Base-by-base conservation (phyloP, 495 filamentous ascomycete species). In the Trichoderma gamsii region DNA sequence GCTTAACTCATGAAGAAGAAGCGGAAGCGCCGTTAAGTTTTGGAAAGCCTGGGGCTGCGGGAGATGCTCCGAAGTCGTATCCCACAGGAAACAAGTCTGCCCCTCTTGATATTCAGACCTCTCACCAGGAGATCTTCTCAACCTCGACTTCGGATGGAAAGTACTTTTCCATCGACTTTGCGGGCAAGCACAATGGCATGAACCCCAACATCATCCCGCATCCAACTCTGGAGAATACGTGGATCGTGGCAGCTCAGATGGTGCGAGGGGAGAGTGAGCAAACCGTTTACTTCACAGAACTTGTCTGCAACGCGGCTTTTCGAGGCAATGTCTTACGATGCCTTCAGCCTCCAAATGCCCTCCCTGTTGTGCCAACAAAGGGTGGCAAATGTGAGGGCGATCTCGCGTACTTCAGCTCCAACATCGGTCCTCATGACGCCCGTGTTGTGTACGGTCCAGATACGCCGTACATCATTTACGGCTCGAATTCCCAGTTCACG, bases 201-300 rank as follows among this genome's bases (percentile, higher is more conserved):
- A 86, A 85, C 66, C 83, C 84, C 43, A 86, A 82, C 72, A 81
- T 86, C 68, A 76, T 86, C 56, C 83, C 84, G 4, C 84, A 85
- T 67, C 83, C 80, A 1, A 71, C 69, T 6, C 72, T 72, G 38
- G 68, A 76, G 13, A 72, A 80, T 66, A 81, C 76, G 1, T 86
- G 79, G 77, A 79, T 79, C 65, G 76, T 87, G 35, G 77, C 81
- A 15, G 81, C 79, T 5, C 83, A 86, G 64, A 70, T 69, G 71
- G 23, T 70, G n/a, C 27, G 38, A 16, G 51, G 63, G 18, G 51
- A 56, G 13, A 51, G 70, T 32, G 56, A 61, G 23, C 56, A 61
- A 15, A 69, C 66, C 9, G 70, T 69, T 25, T 71, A 74, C 64
- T 75, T 76, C 64, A 75, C 76, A 59, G 79, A 85, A 73, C 44